phyloP scores from a whole-genome alignment of 495 filamentous ascomycete species.

The Ascobolus immersus region DNA sequence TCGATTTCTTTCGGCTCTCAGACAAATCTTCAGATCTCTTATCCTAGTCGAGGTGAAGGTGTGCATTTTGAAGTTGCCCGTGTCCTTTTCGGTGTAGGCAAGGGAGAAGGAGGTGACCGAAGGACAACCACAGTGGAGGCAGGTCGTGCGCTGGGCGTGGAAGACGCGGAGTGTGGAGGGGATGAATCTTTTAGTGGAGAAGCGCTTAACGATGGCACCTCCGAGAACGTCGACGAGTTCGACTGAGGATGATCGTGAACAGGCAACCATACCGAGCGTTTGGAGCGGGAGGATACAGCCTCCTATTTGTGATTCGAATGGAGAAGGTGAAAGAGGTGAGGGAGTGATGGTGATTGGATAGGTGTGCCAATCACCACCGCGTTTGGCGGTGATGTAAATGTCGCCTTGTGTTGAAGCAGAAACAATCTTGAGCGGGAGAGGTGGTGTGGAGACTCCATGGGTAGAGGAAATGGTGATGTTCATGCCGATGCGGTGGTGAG shows the following conservation, averaged over 20 bases:
- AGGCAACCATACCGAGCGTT: constrained; percentile 14
- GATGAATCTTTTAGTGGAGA: constrained; percentile 30
- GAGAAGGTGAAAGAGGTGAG: constrained; percentile 8
- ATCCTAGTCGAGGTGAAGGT: constrained; percentile 24
- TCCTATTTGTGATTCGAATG: constrained; percentile 5
- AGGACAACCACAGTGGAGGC: constrained; percentile 22
- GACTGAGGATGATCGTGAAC: constrained; percentile 14
- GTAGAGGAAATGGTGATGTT: constrained; percentile 13
- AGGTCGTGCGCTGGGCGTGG: constrained; percentile 21
- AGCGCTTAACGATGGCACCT: constrained; percentile 27
- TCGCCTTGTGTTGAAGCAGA: constrained; percentile 13
- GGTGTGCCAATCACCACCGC: constrained; percentile 11
- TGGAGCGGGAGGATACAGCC: not conserved
- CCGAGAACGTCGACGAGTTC: constrained; percentile 13
- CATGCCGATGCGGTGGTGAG: constrained; percentile 10
- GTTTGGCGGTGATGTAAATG: constrained; percentile 14
- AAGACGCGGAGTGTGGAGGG: constrained; percentile 27
- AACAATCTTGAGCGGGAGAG: constrained; percentile 14
- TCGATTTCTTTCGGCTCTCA: constrained; percentile 13
- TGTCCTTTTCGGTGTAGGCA: constrained; percentile 27
- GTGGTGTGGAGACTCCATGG: constrained; percentile 15
- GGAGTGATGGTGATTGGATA: constrained; percentile 8
- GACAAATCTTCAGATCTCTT: constrained; percentile 13
- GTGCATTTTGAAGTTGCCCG: constrained; percentile 28
- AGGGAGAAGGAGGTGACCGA: constrained; percentile 27